These are phyloP conservation scores for Lactifluus echinatus DNA, from an alignment of 768 basidiomycete species.

Conservation along the genomic window DNA sequence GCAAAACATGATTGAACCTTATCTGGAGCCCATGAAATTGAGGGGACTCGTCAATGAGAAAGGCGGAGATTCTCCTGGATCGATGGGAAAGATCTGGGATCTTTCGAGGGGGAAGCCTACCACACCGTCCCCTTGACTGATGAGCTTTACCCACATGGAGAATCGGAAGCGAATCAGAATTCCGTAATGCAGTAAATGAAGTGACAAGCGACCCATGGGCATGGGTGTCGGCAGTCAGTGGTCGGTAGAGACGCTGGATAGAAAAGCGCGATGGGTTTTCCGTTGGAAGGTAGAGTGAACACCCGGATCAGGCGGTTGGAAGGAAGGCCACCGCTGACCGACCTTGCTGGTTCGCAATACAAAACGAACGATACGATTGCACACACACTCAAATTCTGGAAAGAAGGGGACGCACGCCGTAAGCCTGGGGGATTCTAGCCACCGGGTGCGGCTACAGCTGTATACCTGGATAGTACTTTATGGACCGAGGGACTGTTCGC, in stretches of 20 bases:
- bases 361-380: slow-evolving; percentile 7
- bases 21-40: slow-evolving; percentile 15
- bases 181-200: slow-evolving; percentile 19
- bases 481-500: background rate
- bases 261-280: background rate
- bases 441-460: background rate
- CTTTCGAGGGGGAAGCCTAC: slow-evolving; percentile 11
- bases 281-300: slow-evolving; percentile 1
- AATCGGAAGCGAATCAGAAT: slow-evolving; percentile 19
- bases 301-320: background rate
- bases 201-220: slow-evolving; percentile 11
- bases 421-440: slow-evolving; percentile 13
- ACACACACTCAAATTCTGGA: slow-evolving; percentile 10
- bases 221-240: background rate
- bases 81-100: slow-evolving; percentile 19
- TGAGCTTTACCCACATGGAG: slow-evolving; percentile 21
- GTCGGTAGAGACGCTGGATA: background rate
- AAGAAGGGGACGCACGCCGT: slow-evolving; percentile 19
- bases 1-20: slow-evolving; percentile 23
- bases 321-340: slow-evolving; percentile 9
- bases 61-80: slow-evolving; percentile 16
- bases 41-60: slow-evolving; percentile 17
- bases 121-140: slow-evolving; percentile 10
- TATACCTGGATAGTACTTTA: slow-evolving; percentile 1
- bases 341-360: slow-evolving; percentile 9